Evolutionary conservation across 148 eudicot species (phyloP), one percentile per base, ranked within the genome.

Genomic region (Camellia japonica): DNA sequence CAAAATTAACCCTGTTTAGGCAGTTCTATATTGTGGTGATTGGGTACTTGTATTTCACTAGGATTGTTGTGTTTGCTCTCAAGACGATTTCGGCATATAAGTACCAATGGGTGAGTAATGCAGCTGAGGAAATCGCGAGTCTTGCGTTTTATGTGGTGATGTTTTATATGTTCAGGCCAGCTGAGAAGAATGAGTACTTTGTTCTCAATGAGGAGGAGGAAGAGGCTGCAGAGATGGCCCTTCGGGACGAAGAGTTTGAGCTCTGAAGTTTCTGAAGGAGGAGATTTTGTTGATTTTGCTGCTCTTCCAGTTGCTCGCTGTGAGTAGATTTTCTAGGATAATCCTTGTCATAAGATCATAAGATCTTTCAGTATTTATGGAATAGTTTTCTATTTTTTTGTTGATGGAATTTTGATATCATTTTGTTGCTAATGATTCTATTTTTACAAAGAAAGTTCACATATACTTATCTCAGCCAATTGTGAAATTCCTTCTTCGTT

Each of bases 131-230:
- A 86, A 74, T 93, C n/a, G 99, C 94, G 0, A 95, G 93, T 64
- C 84, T 95, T 23, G 97, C 90, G 11, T 93, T 95, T 81, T 95
- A 95, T 78, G 60, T 81, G 16, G 87, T 95, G 77, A 93, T 95
- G 90, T 95, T 95, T 77, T 93, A 95, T 81, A 93, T 95, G 99
- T 95, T 95, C 81, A 90, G 94, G 94, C 99, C 99, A 5, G 94
- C 88, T 72, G 99, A 95, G 93, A 92, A 79, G 88, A 95, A 95
- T 59, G 94, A 92, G 88, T 95, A 93, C 72, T 93, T 95, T 80
- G 97, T 70, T 11, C 90, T 95, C 75, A 97, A 95, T 79, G 94
- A 95, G 9, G 97, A 93, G 60, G 99, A 93, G 41, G 99, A 95
- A 79, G 93, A 93, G 82, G 97, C 97, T 55, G 99, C 99, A 20